Conservation (phyloP, 345 rosid genomes). For the Salix exigua region DNA sequence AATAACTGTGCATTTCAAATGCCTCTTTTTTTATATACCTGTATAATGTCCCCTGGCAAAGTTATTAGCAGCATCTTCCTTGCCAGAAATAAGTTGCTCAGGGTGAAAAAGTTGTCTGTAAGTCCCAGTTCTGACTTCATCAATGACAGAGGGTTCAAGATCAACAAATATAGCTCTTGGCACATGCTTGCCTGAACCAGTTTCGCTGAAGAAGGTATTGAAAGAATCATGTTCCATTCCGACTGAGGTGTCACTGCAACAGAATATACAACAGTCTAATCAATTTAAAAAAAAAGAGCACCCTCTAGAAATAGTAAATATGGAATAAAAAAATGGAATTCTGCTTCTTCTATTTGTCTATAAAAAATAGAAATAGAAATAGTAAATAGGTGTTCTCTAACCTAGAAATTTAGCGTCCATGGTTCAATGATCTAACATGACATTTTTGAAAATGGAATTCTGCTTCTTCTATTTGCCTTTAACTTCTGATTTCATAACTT, state of each 20-base stretch:
- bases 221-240: conserved; percentile 69
- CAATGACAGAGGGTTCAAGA: conserved; percentile 83
- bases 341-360: too few species aligned
- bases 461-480: too few species aligned
- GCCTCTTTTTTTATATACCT: conserved; percentile 24
- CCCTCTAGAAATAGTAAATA: not conserved
- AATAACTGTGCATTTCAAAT: conserved; percentile 4
- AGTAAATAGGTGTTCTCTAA: not conserved
- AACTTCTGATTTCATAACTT: too few species aligned
- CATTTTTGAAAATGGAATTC: not conserved
- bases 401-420: not conserved
- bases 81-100: conserved; percentile 88
- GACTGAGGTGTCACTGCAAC: conserved; percentile 56
- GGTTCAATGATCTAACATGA: not conserved
- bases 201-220: conserved; percentile 90
- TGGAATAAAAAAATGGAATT: not conserved
- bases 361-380: too few species aligned
- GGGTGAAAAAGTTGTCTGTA: conserved; percentile 89
- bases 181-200: conserved; percentile 85
- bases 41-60: conserved; percentile 93
- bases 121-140: conserved; percentile 69
- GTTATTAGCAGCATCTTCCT: conserved; percentile 91
- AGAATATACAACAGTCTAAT: not conserved
- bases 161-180: conserved; percentile 83
- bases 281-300: not conserved